phyloP scores from a whole-genome alignment of 192 early-diverging fungal species.

The Coemansia sp. region DNA sequence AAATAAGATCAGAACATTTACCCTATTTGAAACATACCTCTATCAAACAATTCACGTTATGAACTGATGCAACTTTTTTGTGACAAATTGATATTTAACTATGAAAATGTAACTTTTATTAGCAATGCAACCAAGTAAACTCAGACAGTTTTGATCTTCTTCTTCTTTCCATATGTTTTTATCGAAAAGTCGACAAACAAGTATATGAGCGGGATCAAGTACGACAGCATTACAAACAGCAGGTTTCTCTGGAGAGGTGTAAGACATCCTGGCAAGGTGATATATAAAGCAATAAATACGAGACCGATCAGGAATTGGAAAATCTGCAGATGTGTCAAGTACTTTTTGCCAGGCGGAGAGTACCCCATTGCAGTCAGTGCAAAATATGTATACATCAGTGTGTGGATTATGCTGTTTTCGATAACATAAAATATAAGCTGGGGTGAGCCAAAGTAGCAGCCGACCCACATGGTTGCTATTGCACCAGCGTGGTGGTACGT shows the following conservation, averaged over 20 bases:
- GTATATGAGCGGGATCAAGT: conserved; percentile 75
- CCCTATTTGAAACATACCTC: no score
- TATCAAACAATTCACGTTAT: no score
- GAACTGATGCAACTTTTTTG: no score
- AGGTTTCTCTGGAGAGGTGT: conserved; percentile 64
- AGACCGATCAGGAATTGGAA: conserved; percentile 80
- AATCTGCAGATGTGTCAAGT: conserved; percentile 83
- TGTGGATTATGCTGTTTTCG: conserved; percentile 83
- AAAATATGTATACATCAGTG: conserved; percentile 87
- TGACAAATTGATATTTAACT: neutral
- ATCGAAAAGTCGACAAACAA: conserved; percentile 83
- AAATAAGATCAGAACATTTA: no score
- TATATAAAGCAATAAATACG: conserved; percentile 64
- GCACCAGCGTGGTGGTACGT: conserved; percentile 89
- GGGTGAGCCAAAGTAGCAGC: conserved; percentile 73
- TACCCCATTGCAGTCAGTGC: conserved; percentile 71
- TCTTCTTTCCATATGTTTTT: conserved; percentile 62
- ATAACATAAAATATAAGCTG: conserved; percentile 81
- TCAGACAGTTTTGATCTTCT: conserved; percentile 36
- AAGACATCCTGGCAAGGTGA: conserved; percentile 63
- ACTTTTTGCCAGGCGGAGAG: conserved; percentile 77
- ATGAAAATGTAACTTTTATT: neutral
- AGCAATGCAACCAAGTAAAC: neutral
- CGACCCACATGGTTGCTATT: conserved; percentile 89
- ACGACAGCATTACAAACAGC: conserved; percentile 67